Base-by-base conservation (phyloP, 352 stramenopile genomes). In the Globisporangium abappressorium region DNA sequence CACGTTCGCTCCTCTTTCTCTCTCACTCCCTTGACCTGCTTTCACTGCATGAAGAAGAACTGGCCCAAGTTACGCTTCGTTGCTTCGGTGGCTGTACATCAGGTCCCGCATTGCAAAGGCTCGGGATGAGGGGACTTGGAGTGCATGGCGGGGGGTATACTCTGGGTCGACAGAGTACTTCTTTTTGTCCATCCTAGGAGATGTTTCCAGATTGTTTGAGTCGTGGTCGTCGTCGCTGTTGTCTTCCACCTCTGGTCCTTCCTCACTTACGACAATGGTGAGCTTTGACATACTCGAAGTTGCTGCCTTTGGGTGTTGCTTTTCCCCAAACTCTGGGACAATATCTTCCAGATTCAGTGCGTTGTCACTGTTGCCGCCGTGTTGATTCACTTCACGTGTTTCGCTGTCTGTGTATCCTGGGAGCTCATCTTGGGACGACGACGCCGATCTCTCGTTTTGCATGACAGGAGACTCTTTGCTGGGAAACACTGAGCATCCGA, bases 321-420 rank as follows among this genome's bases (percentile, higher is more conserved):
- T 14, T 30, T 62, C 34, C 12, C 47, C 65, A 49, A 70, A 47
- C 20, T 65, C 61, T 15, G 66, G 11, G 8, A 65, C 54, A 18
- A 72, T 53, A 9, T 69, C 53, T 24, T 72, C 61, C 12, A 69
- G 41, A n/a, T 22, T 61, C 24, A 66, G 18, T 26, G 20, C 9
- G 22, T 33, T 56, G n/a, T 62, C 22, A 0, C 15, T 11, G 30
- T 9, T 22, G 1, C 26, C 24, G 34, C n/a, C 20, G 5, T 26
- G 49, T 26, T 61, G 56, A 11, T 61, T 61, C 30, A 47, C 20
- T 5, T 43, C 33, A 18, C 7, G 26, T n/a, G 58, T 20, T 58
- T 2, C 28, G 11, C 18, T 46, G 30, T 57, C 26, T n/a, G 33
- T 20, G 18, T 57, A 22, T 26, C 20, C 38, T 22, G 33, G 26